Evolutionary conservation across 345 rosid species (phyloP).

Genomic region (Aegle marmelos): DNA sequence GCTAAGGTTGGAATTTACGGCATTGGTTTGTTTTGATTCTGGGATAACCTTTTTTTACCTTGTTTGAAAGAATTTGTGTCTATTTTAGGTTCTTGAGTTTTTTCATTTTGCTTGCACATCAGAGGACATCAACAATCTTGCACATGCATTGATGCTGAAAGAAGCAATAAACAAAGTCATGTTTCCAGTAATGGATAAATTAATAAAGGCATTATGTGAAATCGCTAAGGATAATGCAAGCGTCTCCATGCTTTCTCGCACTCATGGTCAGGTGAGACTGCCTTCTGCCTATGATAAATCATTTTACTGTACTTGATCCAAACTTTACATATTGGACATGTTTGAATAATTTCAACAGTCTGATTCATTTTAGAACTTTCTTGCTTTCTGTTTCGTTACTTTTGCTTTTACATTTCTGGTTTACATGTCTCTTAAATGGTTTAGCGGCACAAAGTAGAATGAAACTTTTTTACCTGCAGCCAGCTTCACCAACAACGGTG

Average conservation of each 20-base stretch:
- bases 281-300: not conserved
- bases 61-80: not conserved
- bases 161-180: conserved; percentile 58
- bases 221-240: conserved; percentile 69
- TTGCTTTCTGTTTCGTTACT: conserved; percentile 2
- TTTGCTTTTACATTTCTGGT: not conserved
- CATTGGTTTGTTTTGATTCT: not conserved
- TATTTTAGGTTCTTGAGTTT: conserved; percentile 79
- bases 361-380: not conserved
- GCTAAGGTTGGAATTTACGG: conserved; percentile 46
- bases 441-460: not conserved
- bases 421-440: not conserved
- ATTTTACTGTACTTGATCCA: not conserved
- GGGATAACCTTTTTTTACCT: not conserved
- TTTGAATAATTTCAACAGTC: not conserved
- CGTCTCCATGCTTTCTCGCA: conserved; percentile 89
- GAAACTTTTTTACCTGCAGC: conserved; percentile 41
- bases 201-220: conserved; percentile 52
- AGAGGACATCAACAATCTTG: conserved; percentile 93
- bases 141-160: conserved; percentile 89
- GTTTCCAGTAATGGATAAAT: conserved; percentile 69
- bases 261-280: conserved; percentile 88
- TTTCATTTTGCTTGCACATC: conserved; percentile 97
- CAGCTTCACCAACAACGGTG: conserved; percentile 92
- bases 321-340: not conserved